Base-by-base conservation (phyloP, 768 basidiomycete genomes). In the Lactarius psammicola region DNA sequence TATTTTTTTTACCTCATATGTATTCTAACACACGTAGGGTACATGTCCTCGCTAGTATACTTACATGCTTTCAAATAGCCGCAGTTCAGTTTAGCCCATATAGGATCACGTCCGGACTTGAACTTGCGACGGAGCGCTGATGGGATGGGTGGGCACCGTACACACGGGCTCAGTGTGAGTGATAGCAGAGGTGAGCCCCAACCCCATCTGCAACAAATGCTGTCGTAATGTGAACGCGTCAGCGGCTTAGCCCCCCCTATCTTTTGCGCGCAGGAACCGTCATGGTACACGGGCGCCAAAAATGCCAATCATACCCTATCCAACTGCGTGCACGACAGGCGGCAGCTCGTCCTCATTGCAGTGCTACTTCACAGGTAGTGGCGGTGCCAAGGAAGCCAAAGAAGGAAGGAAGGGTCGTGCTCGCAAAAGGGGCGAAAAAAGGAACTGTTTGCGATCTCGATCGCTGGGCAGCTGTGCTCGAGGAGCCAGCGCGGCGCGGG, bases 341-440 rank as follows among this genome's bases (percentile, higher is more conserved):
- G 6, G 30, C 49, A 31, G 13, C 20, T 2, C 13, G 57, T 49
- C 63, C 63, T 64, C 56, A 64, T 57, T 57, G 63, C 57, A 51
- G 34, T n/a, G 20, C 13, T 30, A 17, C 49, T 26, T 51, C 49
- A 51, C 49, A 11, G 13, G 23, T n/a, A 23, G 64, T 65, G 64
- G 64, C 64, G 55, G 54, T 65, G 64, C 56, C 42, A 65, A 28
- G 56, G 46, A 49, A 17, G 20, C n/a, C n/a, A n/a, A n/a, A n/a
- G n/a, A n/a, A n/a, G n/a, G n/a, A n/a, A n/a, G 46, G 46, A 18
- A 40, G 40, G 46, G 49, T 26, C 4, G 44, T 49, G 49, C 30
- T 46, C 20, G 10, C 31, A 10, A 28, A 17, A 64, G 46, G 63
- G 36, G 49, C 7, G 5, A n/a, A 38, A n/a, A 26, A 49, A 5